Percentiles rank a stretch among this genome's conserved stretches.
These are phyloP conservation scores for Cordyceps javanica DNA, from an alignment of 2,329 filamentous ascomycete genomes.

Conservation along the genomic window DNA sequence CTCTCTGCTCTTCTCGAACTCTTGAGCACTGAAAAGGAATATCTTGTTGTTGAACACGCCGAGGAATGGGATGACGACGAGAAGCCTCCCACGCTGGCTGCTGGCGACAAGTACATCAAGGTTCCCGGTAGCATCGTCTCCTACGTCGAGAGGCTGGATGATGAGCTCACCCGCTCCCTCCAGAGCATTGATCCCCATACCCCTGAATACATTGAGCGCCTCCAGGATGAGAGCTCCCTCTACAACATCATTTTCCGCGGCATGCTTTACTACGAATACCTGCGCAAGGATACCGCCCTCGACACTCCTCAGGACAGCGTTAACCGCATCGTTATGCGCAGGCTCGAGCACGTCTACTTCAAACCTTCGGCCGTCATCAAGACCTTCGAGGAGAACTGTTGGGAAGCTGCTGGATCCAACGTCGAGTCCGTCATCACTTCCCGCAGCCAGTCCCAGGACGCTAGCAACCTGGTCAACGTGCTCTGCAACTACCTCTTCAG, in stretches of 20 bases:
- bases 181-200: slow-evolving; percentile 98
- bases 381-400: slow-evolving; percentile 90
- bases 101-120: slow-evolving; percentile 77
- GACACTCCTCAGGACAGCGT: slow-evolving; percentile 77
- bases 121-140: slow-evolving; percentile 92
- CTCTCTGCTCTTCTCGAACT: slow-evolving; percentile 70
- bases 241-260: slow-evolving; percentile 91
- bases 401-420: slow-evolving; percentile 67
- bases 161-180: slow-evolving; percentile 94
- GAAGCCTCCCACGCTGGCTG: slow-evolving; percentile 69
- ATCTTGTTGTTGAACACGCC: slow-evolving; percentile 82
- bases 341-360: slow-evolving; percentile 97
- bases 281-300: slow-evolving; percentile 64
- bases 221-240: slow-evolving; percentile 82
- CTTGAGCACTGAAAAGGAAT: slow-evolving; percentile 71
- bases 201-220: slow-evolving; percentile 93
- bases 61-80: slow-evolving; percentile 99
- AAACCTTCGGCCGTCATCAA: slow-evolving; percentile 92
- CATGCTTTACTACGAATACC: slow-evolving; percentile 78
- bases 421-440: slow-evolving; percentile 79
- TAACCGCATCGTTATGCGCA: slow-evolving; percentile 88
- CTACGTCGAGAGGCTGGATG: slow-evolving; percentile 89
- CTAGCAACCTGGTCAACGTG: slow-evolving; percentile 69
- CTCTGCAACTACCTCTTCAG: slow-evolving; percentile 94
- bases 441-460: slow-evolving; percentile 60